Conservation (phyloP, 352 stramenopile species). For the Phytophthora fragariae region DNA sequence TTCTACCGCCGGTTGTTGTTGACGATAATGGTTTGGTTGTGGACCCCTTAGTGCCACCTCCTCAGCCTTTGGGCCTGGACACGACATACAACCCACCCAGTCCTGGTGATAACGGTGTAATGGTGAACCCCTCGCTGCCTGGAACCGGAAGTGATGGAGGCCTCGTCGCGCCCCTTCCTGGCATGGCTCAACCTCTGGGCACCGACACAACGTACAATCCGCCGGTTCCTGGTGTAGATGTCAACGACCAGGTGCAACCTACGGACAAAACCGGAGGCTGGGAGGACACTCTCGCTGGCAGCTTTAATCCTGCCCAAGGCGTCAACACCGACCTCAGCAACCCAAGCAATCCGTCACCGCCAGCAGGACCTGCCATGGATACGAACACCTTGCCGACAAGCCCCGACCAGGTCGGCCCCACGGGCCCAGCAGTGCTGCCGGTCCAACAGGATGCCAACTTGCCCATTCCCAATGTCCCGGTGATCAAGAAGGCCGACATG, state of each 20-base stretch:
- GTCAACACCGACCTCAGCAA: not conserved
- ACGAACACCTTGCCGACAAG: not conserved
- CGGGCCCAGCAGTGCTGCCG: not conserved
- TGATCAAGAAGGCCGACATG: constrained; percentile 27
- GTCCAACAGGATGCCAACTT: constrained; percentile 11
- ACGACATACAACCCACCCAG: not conserved
- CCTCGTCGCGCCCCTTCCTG: not conserved
- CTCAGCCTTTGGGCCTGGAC: not conserved
- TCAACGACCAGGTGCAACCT: not conserved
- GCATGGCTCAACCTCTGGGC: not conserved
- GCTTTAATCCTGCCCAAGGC: not conserved
- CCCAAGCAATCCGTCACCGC: not conserved
- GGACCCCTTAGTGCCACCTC: not conserved
- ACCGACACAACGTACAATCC: not conserved
- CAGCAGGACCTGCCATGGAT: not conserved
- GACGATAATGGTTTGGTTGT: not conserved
- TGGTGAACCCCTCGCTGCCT: not conserved
- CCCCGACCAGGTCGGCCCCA: not conserved
- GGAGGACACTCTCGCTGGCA: not conserved
- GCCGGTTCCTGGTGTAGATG: not conserved
- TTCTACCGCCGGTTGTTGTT: constrained; percentile 1
- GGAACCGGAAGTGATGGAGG: not conserved
- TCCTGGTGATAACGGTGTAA: not conserved
- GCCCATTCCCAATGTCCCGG: constrained; percentile 22
- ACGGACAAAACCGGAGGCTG: not conserved